Conservation (phyloP, 2,329 filamentous ascomycete species). For the Phialophora chinensis region DNA sequence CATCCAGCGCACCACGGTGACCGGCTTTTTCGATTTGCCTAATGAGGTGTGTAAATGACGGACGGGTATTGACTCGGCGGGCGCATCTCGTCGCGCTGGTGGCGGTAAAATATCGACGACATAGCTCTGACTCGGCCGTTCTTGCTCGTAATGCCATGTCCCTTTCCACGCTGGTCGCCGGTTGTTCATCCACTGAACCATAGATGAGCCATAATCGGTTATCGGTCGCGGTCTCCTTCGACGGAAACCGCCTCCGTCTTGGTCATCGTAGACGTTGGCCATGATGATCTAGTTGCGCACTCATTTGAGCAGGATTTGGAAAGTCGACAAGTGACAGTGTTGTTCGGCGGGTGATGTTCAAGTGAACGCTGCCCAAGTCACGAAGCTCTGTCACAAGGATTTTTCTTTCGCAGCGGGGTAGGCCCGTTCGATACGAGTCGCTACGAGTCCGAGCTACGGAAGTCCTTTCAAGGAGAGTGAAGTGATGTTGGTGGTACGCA, state of each 20-base stretch:
- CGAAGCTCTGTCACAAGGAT: neutral
- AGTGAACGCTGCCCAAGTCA: neutral
- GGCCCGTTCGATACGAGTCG: neutral
- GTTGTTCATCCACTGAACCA: constrained; percentile 89
- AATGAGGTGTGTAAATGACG: constrained; percentile 97
- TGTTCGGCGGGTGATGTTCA: neutral
- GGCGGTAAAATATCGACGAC: constrained; percentile 92
- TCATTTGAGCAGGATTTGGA: constrained; percentile 14
- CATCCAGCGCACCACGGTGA: constrained; percentile 97
- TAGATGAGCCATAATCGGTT: constrained; percentile 89
- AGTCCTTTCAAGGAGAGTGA: neutral
- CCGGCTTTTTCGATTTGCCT: constrained; percentile 96
- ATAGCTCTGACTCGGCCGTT: constrained; percentile 86
- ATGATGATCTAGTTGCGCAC: constrained; percentile 16
- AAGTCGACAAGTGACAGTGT: neutral
- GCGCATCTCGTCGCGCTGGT: constrained; percentile 71
- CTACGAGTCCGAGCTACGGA: neutral
- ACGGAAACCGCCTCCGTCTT: constrained; percentile 36
- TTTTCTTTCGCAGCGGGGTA: neutral
- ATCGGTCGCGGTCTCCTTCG: constrained; percentile 64
- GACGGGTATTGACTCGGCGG: constrained; percentile 88
- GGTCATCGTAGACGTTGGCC: constrained; percentile 36
- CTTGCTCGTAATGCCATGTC: constrained; percentile 73
- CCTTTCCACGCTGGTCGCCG: constrained; percentile 77
- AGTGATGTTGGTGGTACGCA: neutral